Evolutionary conservation across 2,329 filamentous ascomycete species (phyloP).

Genomic region (Aspergillus ustus): DNA sequence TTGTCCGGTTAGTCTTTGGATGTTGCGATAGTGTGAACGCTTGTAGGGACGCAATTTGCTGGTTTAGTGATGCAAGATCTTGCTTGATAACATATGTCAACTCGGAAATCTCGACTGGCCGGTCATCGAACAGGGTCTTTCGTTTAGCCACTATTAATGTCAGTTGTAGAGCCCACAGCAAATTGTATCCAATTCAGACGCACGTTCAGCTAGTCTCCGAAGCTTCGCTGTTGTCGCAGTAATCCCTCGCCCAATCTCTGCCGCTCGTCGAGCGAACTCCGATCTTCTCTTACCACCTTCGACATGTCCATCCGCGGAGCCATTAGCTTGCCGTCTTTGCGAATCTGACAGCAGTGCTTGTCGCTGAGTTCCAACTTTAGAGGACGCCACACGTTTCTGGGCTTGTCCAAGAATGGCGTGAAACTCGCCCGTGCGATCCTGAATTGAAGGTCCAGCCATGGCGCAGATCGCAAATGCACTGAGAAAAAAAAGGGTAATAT

Average conservation of each 20-base stretch:
- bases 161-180: neutral
- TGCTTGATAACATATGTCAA: slow-evolving; percentile 98
- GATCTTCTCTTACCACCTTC: slow-evolving; percentile 62
- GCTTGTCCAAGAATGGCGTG: slow-evolving; percentile 85
- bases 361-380: slow-evolving; percentile 77
- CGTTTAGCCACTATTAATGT: slow-evolving; percentile 75
- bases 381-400: slow-evolving; percentile 75
- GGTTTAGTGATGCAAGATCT: slow-evolving; percentile 82
- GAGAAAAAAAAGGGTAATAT: neutral
- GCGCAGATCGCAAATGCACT: slow-evolving; percentile 23
- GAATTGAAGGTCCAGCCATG: slow-evolving; percentile 73
- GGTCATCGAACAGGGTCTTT: slow-evolving; percentile 96
- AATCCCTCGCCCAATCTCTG: slow-evolving; percentile 90
- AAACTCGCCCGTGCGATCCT: slow-evolving; percentile 97
- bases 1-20: slow-evolving; percentile 58
- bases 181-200: slow-evolving; percentile 34
- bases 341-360: slow-evolving; percentile 77
- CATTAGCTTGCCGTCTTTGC: slow-evolving; percentile 65
- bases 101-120: slow-evolving; percentile 95
- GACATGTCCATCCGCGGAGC: slow-evolving; percentile 57
- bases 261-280: slow-evolving; percentile 90
- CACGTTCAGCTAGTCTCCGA: slow-evolving; percentile 85
- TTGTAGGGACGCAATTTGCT: slow-evolving; percentile 85
- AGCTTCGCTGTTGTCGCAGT: slow-evolving; percentile 92
- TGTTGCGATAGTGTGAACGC: slow-evolving; percentile 76